Evolutionary conservation across 805 yeast species (phyloP).

Genomic region (Yarrowia osloensis): DNA sequence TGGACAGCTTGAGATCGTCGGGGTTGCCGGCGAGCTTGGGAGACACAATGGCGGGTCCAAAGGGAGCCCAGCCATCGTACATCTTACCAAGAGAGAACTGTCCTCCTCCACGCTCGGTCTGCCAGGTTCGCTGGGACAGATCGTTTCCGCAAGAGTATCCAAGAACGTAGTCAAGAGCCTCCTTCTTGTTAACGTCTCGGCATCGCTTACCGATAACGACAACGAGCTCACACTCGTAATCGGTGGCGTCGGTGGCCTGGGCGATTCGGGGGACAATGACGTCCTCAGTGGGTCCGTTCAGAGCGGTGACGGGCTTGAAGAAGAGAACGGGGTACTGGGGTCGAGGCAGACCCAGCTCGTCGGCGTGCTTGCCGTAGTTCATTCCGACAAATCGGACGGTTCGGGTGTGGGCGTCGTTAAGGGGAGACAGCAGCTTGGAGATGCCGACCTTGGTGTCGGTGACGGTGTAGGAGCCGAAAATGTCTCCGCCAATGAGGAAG

Average conservation of each 20-base stretch:
- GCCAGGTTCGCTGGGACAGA: constrained; percentile 61
- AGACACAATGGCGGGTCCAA: constrained; percentile 57
- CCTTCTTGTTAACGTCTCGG: constrained; percentile 46
- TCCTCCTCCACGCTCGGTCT: constrained; percentile 53
- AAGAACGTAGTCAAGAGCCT: constrained; percentile 51
- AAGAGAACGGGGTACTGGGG: constrained; percentile 56
- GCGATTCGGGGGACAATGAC: constrained; percentile 45
- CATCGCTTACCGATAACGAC: constrained; percentile 56
- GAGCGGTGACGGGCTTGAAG: constrained; percentile 52
- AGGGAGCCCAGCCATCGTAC: constrained; percentile 60
- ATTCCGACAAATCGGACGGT: constrained; percentile 54
- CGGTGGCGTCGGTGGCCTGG: constrained; percentile 45
- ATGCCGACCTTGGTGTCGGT: constrained; percentile 45
- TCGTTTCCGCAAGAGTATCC: constrained; percentile 61
- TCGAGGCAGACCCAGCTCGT: constrained; percentile 46
- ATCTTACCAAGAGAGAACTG: constrained; percentile 57
- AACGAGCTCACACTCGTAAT: constrained; percentile 58
- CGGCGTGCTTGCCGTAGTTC: constrained; percentile 50
- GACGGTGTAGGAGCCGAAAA: constrained; percentile 46
- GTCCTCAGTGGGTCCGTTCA: constrained; percentile 48
- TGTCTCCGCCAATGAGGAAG: constrained; percentile 50
- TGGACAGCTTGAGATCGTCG: constrained; percentile 44
- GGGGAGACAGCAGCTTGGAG: constrained; percentile 47
- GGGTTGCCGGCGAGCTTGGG: constrained; percentile 43
- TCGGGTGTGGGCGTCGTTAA: constrained; percentile 44